Evolutionary conservation across 2,329 filamentous ascomycete genomes (phyloP), one percentile per base, ranked within the genome.

Genomic region (Cordyceps javanica): DNA sequence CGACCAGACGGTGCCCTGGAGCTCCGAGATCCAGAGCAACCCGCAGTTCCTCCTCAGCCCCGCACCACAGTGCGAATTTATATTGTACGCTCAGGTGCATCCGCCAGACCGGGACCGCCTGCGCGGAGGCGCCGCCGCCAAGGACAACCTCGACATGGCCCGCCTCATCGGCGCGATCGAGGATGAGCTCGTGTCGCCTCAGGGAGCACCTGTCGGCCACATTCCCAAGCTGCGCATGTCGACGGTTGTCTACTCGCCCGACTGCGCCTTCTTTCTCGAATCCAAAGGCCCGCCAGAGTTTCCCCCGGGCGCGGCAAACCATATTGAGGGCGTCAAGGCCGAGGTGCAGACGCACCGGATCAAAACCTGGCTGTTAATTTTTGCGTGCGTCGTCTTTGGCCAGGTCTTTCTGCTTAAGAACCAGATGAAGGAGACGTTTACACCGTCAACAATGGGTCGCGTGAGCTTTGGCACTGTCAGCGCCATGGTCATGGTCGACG

Each of bases 11-110:
- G 86, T 89, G 65, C 90, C 91, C 0, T 97, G 91, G 91, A 83
- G 85, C 3, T 89, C 90, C 2, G 83, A 83, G 55, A 74, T 85
- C 3, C 82, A 88, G 60, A 83, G 78, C 6, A 73, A 80, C 11
- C 79, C 72, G n/a, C 65, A 82, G 23, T 86, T 88, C 60, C 74
- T 80, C 11, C 77, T 75, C 58, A 79, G 81, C 59, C 81, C 84
- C 19, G 70, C 69, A 13, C 90, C 91, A 0, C 88, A 90, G 64
- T 99, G 94, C 77, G 94, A 99, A 71, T 91, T 91, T 67, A 76
- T 99, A 51, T 75, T 96, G 56, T 97, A 92, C 70, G 76, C 93
- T 30, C 94, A 97, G 69, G 79, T 93, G 41, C 80, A 88, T 61
- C 82, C 84, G 2, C 71, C 81, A 3, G 71, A 77, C 48, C 69